Percentiles rank a stretch among this genome's conserved stretches.
phyloP scores from a whole-genome alignment of 2,329 filamentous ascomycete genomes.

The Zymoseptoria tritici region DNA sequence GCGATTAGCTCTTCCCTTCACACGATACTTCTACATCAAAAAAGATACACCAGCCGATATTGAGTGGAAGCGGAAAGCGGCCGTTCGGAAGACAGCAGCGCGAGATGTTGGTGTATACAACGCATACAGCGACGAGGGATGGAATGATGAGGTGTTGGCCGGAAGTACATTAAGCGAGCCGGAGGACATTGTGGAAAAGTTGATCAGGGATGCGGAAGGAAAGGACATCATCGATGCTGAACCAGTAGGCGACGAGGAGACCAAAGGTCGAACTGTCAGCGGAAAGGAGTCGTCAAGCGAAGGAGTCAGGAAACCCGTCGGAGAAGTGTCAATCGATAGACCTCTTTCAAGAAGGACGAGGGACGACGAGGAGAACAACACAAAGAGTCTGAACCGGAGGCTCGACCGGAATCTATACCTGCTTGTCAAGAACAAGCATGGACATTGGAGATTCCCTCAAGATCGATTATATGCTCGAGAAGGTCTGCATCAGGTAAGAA shows the following conservation, averaged over 20 bases:
- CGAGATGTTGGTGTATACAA: conserved; percentile 82
- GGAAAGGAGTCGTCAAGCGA: conserved; percentile 23
- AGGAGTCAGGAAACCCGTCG: conserved; percentile 17
- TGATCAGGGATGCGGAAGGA: conserved; percentile 68
- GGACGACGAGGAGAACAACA: conserved; percentile 69
- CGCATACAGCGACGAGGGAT: conserved; percentile 63
- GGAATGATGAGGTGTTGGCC: conserved; percentile 85
- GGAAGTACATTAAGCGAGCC: conserved; percentile 62
- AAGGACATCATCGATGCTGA: conserved; percentile 43
- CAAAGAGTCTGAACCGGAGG: conserved; percentile 68
- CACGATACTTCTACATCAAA: conserved; percentile 91
- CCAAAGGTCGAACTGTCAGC: conserved; percentile 39
- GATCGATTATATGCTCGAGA: conserved; percentile 63
- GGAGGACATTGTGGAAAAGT: conserved; percentile 56
- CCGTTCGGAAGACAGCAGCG: conserved; percentile 67
- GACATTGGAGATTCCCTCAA: conserved; percentile 74
- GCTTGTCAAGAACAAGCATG: conserved; percentile 65
- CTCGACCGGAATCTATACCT: conserved; percentile 81
- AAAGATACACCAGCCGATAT: conserved; percentile 73
- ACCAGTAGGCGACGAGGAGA: conserved; percentile 34
- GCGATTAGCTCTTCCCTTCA: conserved; percentile 78
- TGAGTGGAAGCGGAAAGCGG: conserved; percentile 84
- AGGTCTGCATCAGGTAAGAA: conserved; percentile 71
- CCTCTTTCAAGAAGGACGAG: conserved; percentile 66
- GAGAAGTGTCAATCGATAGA: conserved; percentile 48